Percentiles rank a stretch among this genome's conserved stretches.
Evolutionary conservation across 2,329 filamentous ascomycete species (phyloP).

Genomic region (Aulographum hederae): DNA sequence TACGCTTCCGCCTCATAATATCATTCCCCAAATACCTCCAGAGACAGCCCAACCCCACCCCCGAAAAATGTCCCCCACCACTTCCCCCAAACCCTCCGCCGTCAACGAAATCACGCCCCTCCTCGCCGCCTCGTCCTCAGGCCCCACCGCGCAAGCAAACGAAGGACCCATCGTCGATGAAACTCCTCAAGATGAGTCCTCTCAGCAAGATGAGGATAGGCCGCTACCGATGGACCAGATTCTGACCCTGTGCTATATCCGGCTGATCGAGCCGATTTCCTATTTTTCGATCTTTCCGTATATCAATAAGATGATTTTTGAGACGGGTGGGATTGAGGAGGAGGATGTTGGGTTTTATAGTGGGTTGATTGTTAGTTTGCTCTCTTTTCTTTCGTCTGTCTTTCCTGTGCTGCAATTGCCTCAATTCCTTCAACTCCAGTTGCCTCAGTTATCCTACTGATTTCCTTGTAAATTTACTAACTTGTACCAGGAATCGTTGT

Average conservation of each 20-base stretch:
- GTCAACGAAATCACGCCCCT: conserved; percentile 3
- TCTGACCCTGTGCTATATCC: conserved; percentile 52
- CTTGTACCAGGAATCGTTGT: conserved; percentile 37
- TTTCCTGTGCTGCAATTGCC: too few species aligned
- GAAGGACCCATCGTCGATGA: conserved; percentile 1
- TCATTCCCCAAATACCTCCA: too few species aligned
- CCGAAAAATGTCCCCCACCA: too few species aligned
- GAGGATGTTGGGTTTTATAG: conserved; percentile 65
- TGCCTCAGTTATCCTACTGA: not conserved
- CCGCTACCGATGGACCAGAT: conserved; percentile 48
- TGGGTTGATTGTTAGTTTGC: conserved; percentile 49
- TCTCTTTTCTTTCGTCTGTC: too few species aligned
- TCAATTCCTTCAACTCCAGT: too few species aligned
- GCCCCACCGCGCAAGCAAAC: conserved; percentile 1
- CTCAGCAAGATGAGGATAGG: conserved; percentile 21
- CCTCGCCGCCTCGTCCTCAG: conserved; percentile 1
- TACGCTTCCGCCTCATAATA: too few species aligned
- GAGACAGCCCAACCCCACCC: too few species aligned
- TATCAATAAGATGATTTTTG: conserved; percentile 58
- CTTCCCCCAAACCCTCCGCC: too few species aligned
- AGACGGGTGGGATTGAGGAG: conserved; percentile 41
- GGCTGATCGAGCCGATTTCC: conserved; percentile 58
- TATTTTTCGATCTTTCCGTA: conserved; percentile 74
- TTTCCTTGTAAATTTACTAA: too few species aligned
- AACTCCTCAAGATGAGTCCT: not conserved